Base-by-base conservation (phyloP, 345 rosid species). In the Moricandia moricandioides region DNA sequence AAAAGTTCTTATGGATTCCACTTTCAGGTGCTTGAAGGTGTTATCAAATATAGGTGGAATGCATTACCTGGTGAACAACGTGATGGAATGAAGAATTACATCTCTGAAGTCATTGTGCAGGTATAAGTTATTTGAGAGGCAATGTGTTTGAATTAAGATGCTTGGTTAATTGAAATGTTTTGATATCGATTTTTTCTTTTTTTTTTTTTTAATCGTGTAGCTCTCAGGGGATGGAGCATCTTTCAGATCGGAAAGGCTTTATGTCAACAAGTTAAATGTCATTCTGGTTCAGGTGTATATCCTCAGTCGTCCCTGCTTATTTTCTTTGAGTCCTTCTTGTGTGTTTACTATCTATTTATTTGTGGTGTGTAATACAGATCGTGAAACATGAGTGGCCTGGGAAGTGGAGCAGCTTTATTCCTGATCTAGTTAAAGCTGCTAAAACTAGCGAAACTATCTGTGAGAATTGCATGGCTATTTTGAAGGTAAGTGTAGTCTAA, bases 1-100 rank as follows among this genome's bases (percentile, higher is more conserved):
- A 12, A 49, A 14, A 1, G 5, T 49, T 70, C 51, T 45, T 49
- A 13, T 64, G 35, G 71, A 47, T 10, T 45, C 1, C 49, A 6
- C 75, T 12, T 80, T 24, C 83, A 95, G 99, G 99, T 95, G 62
- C 87, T 95, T 27, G 99, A 92, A 85, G 96, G 97, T 71, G 99
- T 95, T 47, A 92, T 95, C 0, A 95, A 95, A 81, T 95, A 95
- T 63, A 86, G 97, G 78, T 95, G 99, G 99, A 95, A 95, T 80
- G 97, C 97, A 3, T 82, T 95, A 79, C 99, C 99, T 0, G 89
- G 75, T 72, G 94, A 89, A 60, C 99, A 95, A 67, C 88, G 99
- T 34, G 99, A 95, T 84, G 98, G 99, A 59, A 95, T 95, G 97
- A 95, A 95, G 82, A 95, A 95, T 76, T 92, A 95, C 82, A 95